Percentiles rank a stretch among this genome's conserved stretches.
Conservation (phyloP, 768 basidiomycete genomes). For the Boletus huronensis region DNA sequence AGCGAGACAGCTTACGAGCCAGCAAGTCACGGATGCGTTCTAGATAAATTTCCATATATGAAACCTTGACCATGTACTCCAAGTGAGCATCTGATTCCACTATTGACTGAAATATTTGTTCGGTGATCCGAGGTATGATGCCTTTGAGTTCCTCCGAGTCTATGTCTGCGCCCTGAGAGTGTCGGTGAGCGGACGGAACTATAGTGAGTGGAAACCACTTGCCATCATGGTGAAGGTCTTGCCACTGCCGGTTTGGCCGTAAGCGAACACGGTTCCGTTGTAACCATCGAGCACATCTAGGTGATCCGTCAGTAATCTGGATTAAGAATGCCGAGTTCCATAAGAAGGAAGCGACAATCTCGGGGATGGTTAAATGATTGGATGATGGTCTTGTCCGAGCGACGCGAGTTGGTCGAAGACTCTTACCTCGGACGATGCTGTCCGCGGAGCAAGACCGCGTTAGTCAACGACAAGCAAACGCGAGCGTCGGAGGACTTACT, state of each 20-base stretch:
- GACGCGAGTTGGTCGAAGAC: slow-evolving; percentile 1
- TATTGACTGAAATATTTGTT: slow-evolving; percentile 98
- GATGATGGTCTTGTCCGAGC: background rate
- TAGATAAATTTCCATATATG: slow-evolving; percentile 99
- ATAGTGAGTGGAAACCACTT: slow-evolving; percentile 15
- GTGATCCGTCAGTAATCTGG: slow-evolving; percentile 18
- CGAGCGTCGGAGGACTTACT: slow-evolving; percentile 49
- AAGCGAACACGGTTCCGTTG: slow-evolving; percentile 97
- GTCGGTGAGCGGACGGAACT: slow-evolving; percentile 8
- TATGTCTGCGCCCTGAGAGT: slow-evolving; percentile 87
- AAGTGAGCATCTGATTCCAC: slow-evolving; percentile 91
- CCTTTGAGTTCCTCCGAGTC: slow-evolving; percentile 91
- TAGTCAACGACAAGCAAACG: slow-evolving; percentile 12
- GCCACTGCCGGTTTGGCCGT: slow-evolving; percentile 95
- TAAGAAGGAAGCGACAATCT: slow-evolving; percentile 3
- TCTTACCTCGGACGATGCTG: slow-evolving; percentile 85
- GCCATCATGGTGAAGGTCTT: slow-evolving; percentile 99
- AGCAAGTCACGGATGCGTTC: slow-evolving; percentile 94
- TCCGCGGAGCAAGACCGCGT: slow-evolving; percentile 12
- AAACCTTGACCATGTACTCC: slow-evolving; percentile 98
- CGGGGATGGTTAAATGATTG: background rate
- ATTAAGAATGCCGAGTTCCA: background rate
- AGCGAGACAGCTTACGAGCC: slow-evolving; percentile 63
- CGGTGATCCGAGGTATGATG: slow-evolving; percentile 96
- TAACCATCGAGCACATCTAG: slow-evolving; percentile 97